Evolutionary conservation across 129 eudicot species (phyloP), one percentile per base, ranked within the genome.

Genomic region (Erigeron canadensis): DNA sequence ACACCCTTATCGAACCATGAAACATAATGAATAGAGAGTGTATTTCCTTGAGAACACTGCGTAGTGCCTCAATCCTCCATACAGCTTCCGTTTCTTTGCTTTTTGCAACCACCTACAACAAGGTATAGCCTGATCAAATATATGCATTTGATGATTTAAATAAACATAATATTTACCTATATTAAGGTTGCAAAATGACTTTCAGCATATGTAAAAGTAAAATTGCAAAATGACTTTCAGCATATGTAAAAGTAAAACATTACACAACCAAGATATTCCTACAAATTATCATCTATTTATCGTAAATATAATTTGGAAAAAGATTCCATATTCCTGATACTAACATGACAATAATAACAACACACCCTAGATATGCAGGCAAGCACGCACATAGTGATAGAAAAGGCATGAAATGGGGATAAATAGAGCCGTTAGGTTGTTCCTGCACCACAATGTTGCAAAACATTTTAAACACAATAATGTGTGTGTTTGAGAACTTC

Each of bases 11-110:
- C 39, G 89, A 67, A 75, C 99, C 99, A 78, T 84, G 75, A 82
- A 95, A 95, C 96, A 95, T 86, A 43, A 86, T 56, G 66, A 90
- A 90, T 45, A 95, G 97, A 70, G 97, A 88, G 85, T 95, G 96
- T 16, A 90, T 82, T 86, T 95, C 99, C 73, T 86, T 90, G 19
- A 95, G 97, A 69, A 95, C 75, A 8, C 76, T 81, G 23, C 96
- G 86, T 55, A 95, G 83, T 63, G 97, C 89, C 67, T 90, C 97
- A 71, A 57, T 77, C 61, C 99, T 71, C 91, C 91, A 95, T 38
- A 90, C 81, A 44, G 87, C 91, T 81, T 95, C 99, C 62, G 90
- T 81, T 71, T 94, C 97, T 54, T 81, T 86, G 75, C 74, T 80
- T 81, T 90, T 95, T 73, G 86, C 97, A 67, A 90, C 85, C 11